Percentiles rank a stretch among this genome's conserved stretches.
phyloP scores from a whole-genome alignment of 768 basidiomycete genomes.

The Russula dissimulans region DNA sequence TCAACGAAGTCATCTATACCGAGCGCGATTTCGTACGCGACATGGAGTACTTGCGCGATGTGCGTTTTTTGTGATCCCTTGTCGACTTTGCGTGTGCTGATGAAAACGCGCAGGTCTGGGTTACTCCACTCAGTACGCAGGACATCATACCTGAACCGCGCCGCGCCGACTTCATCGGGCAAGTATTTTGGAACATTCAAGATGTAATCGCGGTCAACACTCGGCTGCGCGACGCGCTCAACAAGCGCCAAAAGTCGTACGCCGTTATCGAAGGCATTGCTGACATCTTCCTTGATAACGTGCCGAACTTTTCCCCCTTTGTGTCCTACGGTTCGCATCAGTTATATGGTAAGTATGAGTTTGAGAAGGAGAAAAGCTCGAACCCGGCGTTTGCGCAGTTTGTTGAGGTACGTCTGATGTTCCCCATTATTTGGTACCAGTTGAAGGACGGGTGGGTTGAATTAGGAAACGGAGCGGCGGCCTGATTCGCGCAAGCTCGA shows the following conservation, averaged over 20 bases:
- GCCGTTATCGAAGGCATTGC: constrained; percentile 90
- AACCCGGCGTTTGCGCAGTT: constrained; percentile 92
- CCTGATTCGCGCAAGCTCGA: constrained; percentile 96
- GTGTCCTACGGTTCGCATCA: constrained; percentile 95
- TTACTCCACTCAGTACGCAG: constrained; percentile 69
- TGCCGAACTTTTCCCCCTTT: constrained; percentile 86
- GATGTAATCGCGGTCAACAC: constrained; percentile 91
- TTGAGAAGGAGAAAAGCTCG: constrained; percentile 94
- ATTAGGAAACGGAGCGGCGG: constrained; percentile 76
- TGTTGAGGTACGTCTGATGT: constrained; percentile 64
- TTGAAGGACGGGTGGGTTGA: not conserved
- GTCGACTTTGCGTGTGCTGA: not conserved
- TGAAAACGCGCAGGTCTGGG: constrained; percentile 57
- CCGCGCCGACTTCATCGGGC: constrained; percentile 77
- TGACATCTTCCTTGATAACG: constrained; percentile 80
- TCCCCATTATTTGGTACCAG: not conserved
- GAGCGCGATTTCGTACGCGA: constrained; percentile 97
- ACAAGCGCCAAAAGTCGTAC: constrained; percentile 90
- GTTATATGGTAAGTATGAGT: constrained; percentile 96
- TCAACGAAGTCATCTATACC: constrained; percentile 93
- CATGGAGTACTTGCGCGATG: constrained; percentile 95
- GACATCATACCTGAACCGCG: constrained; percentile 70
- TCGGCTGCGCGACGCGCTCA: constrained; percentile 84
- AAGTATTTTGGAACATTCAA: constrained; percentile 97
- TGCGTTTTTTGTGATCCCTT: constrained; percentile 31